phyloP scores from a whole-genome alignment of 23 red algal species.

The Gracilaria gracilis region DNA sequence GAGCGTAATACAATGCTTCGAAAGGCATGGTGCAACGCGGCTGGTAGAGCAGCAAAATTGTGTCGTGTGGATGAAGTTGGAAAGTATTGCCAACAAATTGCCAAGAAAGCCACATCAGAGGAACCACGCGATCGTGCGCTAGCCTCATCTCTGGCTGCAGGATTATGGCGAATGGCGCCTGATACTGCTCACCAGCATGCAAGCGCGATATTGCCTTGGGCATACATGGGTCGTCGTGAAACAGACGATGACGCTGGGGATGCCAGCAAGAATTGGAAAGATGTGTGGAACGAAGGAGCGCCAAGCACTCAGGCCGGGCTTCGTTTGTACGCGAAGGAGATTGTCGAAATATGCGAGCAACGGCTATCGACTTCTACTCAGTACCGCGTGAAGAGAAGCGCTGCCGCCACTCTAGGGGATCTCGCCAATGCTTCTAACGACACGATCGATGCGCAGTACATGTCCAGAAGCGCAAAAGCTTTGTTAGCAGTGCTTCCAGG shows the following conservation, averaged over 20 bases:
- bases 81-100: conserved; percentile 50
- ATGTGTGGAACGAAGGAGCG: conserved; percentile 77
- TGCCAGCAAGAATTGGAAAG: conserved; percentile 72
- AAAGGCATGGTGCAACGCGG: conserved; percentile 71
- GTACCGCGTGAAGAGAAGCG: conserved; percentile 78
- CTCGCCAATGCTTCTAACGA: conserved; percentile 58
- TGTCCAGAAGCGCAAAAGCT: conserved; percentile 47
- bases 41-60: conserved; percentile 55
- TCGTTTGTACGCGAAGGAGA: conserved; percentile 67
- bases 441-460: conserved; percentile 40
- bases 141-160: conserved; percentile 58
- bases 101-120: conserved; percentile 46
- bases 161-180: conserved; percentile 62
- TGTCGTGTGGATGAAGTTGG: conserved; percentile 26
- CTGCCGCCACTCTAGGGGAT: conserved; percentile 64
- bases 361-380: conserved; percentile 57
- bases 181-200: conserved; percentile 75
- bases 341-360: conserved; percentile 57
- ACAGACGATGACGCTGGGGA: conserved; percentile 63
- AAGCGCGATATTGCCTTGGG: conserved; percentile 50
- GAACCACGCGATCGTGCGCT: conserved; percentile 53
- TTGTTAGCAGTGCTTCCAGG: conserved; percentile 69
- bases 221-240: conserved; percentile 76
- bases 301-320: conserved; percentile 69
- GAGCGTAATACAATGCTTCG: conserved; percentile 46